Evolutionary conservation across 2,329 filamentous ascomycete genomes (phyloP).

Genomic region (Neonectria sp.): DNA sequence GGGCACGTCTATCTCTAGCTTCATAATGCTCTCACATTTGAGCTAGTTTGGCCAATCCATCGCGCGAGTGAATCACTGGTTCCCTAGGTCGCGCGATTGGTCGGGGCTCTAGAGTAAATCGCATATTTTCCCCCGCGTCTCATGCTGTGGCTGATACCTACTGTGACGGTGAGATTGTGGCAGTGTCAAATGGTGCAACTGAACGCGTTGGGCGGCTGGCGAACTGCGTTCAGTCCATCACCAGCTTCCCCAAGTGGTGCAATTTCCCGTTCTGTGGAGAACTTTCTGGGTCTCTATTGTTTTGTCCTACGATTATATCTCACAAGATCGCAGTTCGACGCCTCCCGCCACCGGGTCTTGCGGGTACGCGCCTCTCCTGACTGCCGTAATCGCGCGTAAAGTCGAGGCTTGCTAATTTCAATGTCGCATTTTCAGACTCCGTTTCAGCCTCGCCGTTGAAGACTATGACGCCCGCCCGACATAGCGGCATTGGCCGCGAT

Average conservation of each 20-base stretch:
- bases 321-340: neutral
- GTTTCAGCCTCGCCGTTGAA: constrained; percentile 40
- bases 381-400: constrained; percentile 4
- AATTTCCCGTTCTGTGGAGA: constrained; percentile 18
- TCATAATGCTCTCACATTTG: no score
- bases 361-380: constrained; percentile 21
- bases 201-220: constrained; percentile 22
- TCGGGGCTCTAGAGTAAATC: no score
- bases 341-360: constrained; percentile 4
- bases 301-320: neutral
- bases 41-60: no score
- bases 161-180: constrained; percentile 6
- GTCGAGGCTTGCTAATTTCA: constrained; percentile 9
- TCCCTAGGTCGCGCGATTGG: no score
- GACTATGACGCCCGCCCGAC: constrained; percentile 13
- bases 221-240: constrained; percentile 24
- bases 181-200: constrained; percentile 26
- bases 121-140: no score
- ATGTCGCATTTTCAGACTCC: constrained; percentile 36
- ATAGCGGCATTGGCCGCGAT: neutral
- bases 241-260: constrained; percentile 10
- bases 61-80: no score
- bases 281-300: constrained; percentile 11
- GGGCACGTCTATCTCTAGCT: no score
- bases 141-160: constrained; percentile 18